Evolutionary conservation across 2,329 filamentous ascomycete genomes (phyloP).

Genomic region (Aspergillus sp.): DNA sequence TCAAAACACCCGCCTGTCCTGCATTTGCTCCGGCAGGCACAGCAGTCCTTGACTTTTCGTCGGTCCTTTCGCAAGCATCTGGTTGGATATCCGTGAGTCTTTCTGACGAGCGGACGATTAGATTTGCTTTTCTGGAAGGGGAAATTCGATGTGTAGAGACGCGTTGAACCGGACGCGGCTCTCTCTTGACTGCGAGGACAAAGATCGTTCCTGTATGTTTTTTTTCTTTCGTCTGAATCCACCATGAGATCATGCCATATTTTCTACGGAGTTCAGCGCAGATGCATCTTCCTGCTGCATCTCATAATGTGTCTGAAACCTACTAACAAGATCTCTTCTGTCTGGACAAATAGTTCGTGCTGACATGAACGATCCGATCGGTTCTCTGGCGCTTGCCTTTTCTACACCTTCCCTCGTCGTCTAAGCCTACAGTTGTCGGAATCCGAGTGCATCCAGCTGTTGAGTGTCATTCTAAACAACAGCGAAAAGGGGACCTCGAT

Average conservation of each 20-base stretch:
- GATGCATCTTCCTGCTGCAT: neutral
- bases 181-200: conserved; percentile 28
- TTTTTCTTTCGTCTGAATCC: conserved; percentile 13
- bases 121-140: conserved; percentile 3
- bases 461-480: neutral
- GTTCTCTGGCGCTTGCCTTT: conserved; percentile 37
- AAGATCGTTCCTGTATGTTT: conserved; percentile 29
- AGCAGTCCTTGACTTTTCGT: conserved; percentile 12
- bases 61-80: neutral
- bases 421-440: conserved; percentile 25
- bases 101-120: neutral
- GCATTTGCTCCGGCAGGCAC: conserved; percentile 17
- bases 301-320: conserved; percentile 11
- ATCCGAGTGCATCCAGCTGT: conserved; percentile 6
- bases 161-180: conserved; percentile 21
- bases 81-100: neutral
- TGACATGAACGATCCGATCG: conserved; percentile 37
- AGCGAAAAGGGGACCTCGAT: conserved; percentile 5
- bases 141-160: conserved; percentile 23
- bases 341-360: conserved; percentile 22
- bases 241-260: conserved; percentile 21
- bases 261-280: neutral
- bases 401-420: conserved; percentile 24
- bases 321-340: conserved; percentile 14
- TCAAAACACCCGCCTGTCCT: conserved; percentile 35